Percentiles rank a stretch among this genome's conserved stretches.
phyloP scores from a whole-genome alignment of 2,329 filamentous ascomycete genomes.

The Diaporthe aspalathi region DNA sequence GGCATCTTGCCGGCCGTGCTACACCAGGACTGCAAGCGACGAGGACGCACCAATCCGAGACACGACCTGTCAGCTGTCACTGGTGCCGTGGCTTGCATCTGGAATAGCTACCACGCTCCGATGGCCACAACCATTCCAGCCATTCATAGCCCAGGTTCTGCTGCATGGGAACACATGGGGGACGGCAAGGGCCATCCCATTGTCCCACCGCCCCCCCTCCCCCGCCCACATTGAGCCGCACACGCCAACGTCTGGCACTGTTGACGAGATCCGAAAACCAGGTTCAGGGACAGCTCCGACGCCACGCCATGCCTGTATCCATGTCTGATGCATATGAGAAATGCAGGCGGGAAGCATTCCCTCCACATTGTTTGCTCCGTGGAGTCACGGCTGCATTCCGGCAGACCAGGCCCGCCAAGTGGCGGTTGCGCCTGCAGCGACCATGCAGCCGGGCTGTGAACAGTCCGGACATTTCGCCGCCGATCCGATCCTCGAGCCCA shows the following conservation, averaged over 20 bases:
- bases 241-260: neutral
- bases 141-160: constrained; percentile 14
- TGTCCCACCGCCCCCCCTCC: constrained; percentile 1
- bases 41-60: constrained; percentile 13
- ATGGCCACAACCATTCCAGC: constrained; percentile 16
- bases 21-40: constrained; percentile 15
- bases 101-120: constrained; percentile 20
- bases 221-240: constrained; percentile 33
- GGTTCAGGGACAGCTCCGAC: constrained; percentile 27
- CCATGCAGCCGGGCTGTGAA: neutral
- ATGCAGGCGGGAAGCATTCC: constrained; percentile 31
- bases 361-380: constrained; percentile 17
- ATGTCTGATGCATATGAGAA: constrained; percentile 28
- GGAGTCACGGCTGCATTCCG: constrained; percentile 12
- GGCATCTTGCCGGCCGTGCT: constrained; percentile 18
- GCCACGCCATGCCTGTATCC: constrained; percentile 4
- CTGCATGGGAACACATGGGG: constrained; percentile 27
- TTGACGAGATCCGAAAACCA: constrained; percentile 26
- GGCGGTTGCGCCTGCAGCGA: constrained; percentile 18
- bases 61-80: constrained; percentile 33
- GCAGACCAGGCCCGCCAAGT: constrained; percentile 1
- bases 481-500: constrained; percentile 22
- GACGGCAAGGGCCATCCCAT: constrained; percentile 18
- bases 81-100: constrained; percentile 36
- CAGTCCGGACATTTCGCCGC: constrained; percentile 8